Percentiles rank a stretch among this genome's conserved stretches.
These are phyloP conservation scores for Steccherinum ochraceum DNA, from an alignment of 768 basidiomycete species.

Conservation along the genomic window DNA sequence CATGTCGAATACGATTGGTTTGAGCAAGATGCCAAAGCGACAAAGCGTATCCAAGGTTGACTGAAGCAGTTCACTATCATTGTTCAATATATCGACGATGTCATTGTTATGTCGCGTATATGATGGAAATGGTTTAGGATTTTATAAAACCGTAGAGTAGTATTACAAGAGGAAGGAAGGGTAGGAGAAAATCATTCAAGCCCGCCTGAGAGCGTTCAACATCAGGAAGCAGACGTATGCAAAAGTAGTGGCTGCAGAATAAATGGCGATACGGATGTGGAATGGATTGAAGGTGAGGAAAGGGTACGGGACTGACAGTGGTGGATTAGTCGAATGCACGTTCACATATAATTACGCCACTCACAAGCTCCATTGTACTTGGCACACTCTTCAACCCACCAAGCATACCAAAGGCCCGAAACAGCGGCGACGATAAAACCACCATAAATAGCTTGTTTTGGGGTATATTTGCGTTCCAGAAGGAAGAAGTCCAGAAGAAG, in stretches of 20 bases:
- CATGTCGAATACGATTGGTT: too few species aligned
- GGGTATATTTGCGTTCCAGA: constrained; percentile 52
- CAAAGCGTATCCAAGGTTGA: too few species aligned
- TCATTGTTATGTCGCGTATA: too few species aligned
- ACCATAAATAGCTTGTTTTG: constrained; percentile 24
- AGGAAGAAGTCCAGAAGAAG: constrained; percentile 63
- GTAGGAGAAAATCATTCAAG: neutral
- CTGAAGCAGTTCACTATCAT: too few species aligned
- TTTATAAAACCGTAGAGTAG: too few species aligned
- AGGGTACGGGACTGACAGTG: constrained; percentile 74
- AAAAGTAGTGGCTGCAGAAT: constrained; percentile 42
- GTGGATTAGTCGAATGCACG: too few species aligned
- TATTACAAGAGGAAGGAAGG: too few species aligned
- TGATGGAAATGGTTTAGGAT: too few species aligned
- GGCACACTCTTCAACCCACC: constrained; percentile 66
- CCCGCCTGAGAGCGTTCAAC: constrained; percentile 41
- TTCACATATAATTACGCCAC: constrained; percentile 20
- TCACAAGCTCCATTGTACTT: constrained; percentile 54
- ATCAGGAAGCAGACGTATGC: constrained; percentile 50
- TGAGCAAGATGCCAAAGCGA: too few species aligned
- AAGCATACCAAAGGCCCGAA: constrained; percentile 43
- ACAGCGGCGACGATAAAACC: constrained; percentile 25
- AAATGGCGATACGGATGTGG: constrained; percentile 49
- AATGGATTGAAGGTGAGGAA: constrained; percentile 63
- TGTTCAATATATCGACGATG: too few species aligned